Evolutionary conservation across 768 basidiomycete species (phyloP), one percentile per base, ranked within the genome.

Genomic region (Auricularia auricula-judae): DNA sequence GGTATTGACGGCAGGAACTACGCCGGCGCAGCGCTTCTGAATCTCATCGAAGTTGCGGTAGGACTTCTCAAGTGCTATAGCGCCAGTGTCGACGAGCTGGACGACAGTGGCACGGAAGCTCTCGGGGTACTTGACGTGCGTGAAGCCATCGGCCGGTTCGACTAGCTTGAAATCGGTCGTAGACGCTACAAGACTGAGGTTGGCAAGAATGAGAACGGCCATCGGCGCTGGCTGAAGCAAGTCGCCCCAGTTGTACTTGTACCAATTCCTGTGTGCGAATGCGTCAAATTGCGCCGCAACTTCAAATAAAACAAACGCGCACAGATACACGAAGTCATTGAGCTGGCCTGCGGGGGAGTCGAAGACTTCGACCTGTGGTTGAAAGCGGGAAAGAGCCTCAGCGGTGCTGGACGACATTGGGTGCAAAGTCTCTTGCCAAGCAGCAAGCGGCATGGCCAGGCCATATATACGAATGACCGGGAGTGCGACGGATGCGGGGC

Each of bases 151-250:
- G 42, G 14, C 5, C 11, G 62, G 62, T 10, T 33, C 16, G 62
- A 63, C 62, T 12, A 63, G 62, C 44, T 53, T 18, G 29, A 63
- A 63, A 43, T 63, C 62, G 7, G 62, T 53, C 16, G 62, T 43
- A 1, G 43, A 21, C 4, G 62, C 62, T 4, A 63, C 62, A 0
- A 63, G 21, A 8, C 43, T 63, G 14, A 63, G 35, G 18, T 63
- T 33, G 0, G 43, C 43, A 4, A 63, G 62, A 33, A 63, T 63
- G 10, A 21, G 23, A 5, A 63, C 62, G 0, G 44, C 44, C 44
- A 63, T 63, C 7, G 62, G 62, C 18, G 62, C 62, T 4, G 62
- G 62, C 16, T 47, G 43, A 18, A 63, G 43, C 18, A 63, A 21
- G 62, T 63, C 62, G 23, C 61, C 61, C 61, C 61, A 51, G 47